These are phyloP conservation scores for Penicillium olsonii DNA, from an alignment of 2,329 filamentous ascomycete species.

Conservation along the genomic window DNA sequence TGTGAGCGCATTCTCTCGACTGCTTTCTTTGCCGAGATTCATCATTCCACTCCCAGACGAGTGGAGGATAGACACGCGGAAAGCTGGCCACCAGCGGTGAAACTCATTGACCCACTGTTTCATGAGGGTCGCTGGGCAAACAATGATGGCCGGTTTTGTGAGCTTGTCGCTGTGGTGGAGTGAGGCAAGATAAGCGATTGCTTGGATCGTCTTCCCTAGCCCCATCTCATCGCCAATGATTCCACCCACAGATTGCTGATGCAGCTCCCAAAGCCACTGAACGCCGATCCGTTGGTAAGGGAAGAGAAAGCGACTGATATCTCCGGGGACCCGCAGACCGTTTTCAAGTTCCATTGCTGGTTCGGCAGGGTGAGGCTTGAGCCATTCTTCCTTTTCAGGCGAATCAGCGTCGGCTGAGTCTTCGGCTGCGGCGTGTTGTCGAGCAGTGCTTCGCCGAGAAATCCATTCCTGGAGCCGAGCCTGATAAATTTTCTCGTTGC, in stretches of 20 bases:
- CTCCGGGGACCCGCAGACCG: slow-evolving; percentile 79
- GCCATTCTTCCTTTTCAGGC: slow-evolving; percentile 63
- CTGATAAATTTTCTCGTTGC: slow-evolving; percentile 80
- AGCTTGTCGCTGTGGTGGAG: slow-evolving; percentile 89
- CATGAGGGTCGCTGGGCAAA: slow-evolving; percentile 91
- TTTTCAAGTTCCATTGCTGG: slow-evolving; percentile 64
- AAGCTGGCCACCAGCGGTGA: slow-evolving; percentile 98
- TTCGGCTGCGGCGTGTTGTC: slow-evolving; percentile 45
- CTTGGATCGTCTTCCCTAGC: slow-evolving; percentile 87
- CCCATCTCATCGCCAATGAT: slow-evolving; percentile 99
- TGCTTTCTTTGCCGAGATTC: slow-evolving; percentile 65
- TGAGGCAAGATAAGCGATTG: slow-evolving; percentile 81
- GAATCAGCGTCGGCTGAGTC: slow-evolving; percentile 40
- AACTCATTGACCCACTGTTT: slow-evolving; percentile 99
- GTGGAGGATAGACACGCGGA: slow-evolving; percentile 92
- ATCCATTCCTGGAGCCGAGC: slow-evolving; percentile 75
- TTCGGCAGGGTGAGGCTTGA: slow-evolving; percentile 76
- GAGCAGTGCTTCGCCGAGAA: slow-evolving; percentile 60
- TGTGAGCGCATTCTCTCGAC: slow-evolving; percentile 64
- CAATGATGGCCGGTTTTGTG: slow-evolving; percentile 81
- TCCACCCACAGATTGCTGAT: slow-evolving; percentile 84
- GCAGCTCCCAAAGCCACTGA: slow-evolving; percentile 92
- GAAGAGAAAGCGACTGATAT: slow-evolving; percentile 89
- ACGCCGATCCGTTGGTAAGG: slow-evolving; percentile 97
- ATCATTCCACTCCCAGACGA: slow-evolving; percentile 96